These are phyloP conservation scores for Lodderomyces margitis DNA, from an alignment of 1,139 yeast species.

Conservation along the genomic window DNA sequence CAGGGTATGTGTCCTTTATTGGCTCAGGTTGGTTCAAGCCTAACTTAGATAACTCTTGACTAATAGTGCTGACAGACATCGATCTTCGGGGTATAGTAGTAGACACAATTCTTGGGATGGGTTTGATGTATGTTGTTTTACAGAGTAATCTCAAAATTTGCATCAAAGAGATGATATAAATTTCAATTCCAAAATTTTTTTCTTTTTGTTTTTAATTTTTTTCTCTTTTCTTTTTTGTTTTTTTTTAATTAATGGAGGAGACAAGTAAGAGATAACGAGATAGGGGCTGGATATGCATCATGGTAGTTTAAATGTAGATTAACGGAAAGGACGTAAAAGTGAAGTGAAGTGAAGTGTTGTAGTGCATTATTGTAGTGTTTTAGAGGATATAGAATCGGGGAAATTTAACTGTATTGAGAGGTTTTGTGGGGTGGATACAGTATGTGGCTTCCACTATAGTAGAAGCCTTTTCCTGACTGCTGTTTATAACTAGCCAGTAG, in stretches of 20 bases:
- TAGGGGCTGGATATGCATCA: too few relatives aligned
- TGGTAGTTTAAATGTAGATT: too few relatives aligned
- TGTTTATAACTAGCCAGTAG: too few relatives aligned
- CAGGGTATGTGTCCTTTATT: constrained; percentile 55
- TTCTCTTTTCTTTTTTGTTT: neutral
- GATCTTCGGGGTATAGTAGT: constrained; percentile 4
- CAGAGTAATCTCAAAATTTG: constrained; percentile 10
- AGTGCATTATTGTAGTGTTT: too few relatives aligned
- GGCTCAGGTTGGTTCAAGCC: constrained; percentile 35
- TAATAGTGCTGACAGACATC: constrained; percentile 24
- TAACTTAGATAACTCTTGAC: constrained; percentile 34
- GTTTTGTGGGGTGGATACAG: too few relatives aligned
- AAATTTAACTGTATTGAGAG: too few relatives aligned
- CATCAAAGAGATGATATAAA: constrained; percentile 8
- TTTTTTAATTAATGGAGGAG: constrained; percentile 4
- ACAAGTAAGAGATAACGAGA: too few relatives aligned
- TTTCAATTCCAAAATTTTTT: constrained; percentile 2
- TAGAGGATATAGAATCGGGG: too few relatives aligned
- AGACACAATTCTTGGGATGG: constrained; percentile 2
- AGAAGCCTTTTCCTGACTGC: too few relatives aligned
- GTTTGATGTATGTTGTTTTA: neutral
- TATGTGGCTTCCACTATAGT: too few relatives aligned
- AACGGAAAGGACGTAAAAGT: too few relatives aligned
- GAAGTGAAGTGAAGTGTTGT: too few relatives aligned
- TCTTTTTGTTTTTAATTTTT: neutral